Evolutionary conservation across 31 red algal species (phyloP).

Genomic region (Asparagopsis taxiformis): DNA sequence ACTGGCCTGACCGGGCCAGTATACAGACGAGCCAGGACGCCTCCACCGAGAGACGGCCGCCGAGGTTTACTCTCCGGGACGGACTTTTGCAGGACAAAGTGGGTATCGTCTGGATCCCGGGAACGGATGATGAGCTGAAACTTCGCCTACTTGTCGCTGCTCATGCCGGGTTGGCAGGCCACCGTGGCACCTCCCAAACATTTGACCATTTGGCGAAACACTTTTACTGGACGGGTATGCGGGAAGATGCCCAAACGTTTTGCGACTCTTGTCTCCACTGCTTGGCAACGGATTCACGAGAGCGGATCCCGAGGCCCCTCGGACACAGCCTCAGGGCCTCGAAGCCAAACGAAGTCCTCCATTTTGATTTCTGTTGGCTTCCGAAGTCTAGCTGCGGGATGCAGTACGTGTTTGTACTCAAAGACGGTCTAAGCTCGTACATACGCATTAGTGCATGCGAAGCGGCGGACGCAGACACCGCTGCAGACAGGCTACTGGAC

Average conservation of each 20-base stretch:
- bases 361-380: slow-evolving; percentile 7
- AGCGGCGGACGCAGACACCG: not conserved
- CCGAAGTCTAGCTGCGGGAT: not conserved
- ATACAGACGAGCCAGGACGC: not conserved
- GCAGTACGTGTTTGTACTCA: not conserved
- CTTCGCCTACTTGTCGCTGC: not conserved
- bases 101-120: not conserved
- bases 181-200: not conserved
- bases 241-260: not conserved
- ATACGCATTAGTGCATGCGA: not conserved
- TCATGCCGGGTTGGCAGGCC: not conserved
- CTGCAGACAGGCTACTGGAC: not conserved
- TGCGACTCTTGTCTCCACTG: slow-evolving; percentile 5
- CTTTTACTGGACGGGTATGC: not conserved
- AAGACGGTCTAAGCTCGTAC: not conserved
- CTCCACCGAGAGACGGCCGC: not conserved
- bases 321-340: not conserved
- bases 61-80: not conserved
- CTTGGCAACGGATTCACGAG: not conserved
- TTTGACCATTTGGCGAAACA: not conserved
- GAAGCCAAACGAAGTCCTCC: not conserved
- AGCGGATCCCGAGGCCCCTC: not conserved
- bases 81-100: not conserved
- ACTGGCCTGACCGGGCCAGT: not conserved
- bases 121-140: not conserved